Evolutionary conservation across 768 basidiomycete genomes (phyloP).

Genomic region (Tephrocybe sp.): DNA sequence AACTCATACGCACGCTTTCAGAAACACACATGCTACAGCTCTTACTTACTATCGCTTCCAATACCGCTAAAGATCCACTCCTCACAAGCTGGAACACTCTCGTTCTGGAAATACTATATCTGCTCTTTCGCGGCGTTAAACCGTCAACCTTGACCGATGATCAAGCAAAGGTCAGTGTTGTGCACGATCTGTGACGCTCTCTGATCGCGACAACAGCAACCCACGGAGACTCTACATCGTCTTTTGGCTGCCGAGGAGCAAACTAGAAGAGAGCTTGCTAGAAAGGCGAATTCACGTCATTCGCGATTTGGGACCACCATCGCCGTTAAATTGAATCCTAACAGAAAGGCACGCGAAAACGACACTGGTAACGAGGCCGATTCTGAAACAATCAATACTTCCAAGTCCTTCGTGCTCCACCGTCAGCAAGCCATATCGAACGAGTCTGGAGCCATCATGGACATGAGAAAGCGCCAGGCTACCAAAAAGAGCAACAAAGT

Average conservation of each 20-base stretch:
- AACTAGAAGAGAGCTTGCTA: slow-evolving; percentile 54
- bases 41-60: slow-evolving; percentile 83
- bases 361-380: slow-evolving; percentile 23
- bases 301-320: slow-evolving; percentile 97
- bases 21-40: slow-evolving; percentile 76
- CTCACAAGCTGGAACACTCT: slow-evolving; percentile 88
- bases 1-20: slow-evolving; percentile 67
- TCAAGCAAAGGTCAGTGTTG: slow-evolving; percentile 59
- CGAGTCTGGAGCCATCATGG: slow-evolving; percentile 70
- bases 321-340: slow-evolving; percentile 68
- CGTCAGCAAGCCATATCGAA: slow-evolving; percentile 76
- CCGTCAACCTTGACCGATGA: slow-evolving; percentile 58
- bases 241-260: slow-evolving; percentile 79
- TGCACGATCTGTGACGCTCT: slow-evolving; percentile 3
- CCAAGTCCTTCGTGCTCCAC: slow-evolving; percentile 70
- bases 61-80: slow-evolving; percentile 71
- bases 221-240: slow-evolving; percentile 64
- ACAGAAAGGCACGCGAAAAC: slow-evolving; percentile 35
- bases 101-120: slow-evolving; percentile 90
- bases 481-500: slow-evolving; percentile 58
- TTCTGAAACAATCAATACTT: slow-evolving; percentile 20
- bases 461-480: slow-evolving; percentile 63
- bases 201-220: slow-evolving; percentile 47
- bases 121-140: slow-evolving; percentile 80
- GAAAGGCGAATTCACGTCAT: slow-evolving; percentile 72